These are phyloP conservation scores for Scedosporium minutisporum DNA, from an alignment of 2,329 filamentous ascomycete species.

Conservation along the genomic window DNA sequence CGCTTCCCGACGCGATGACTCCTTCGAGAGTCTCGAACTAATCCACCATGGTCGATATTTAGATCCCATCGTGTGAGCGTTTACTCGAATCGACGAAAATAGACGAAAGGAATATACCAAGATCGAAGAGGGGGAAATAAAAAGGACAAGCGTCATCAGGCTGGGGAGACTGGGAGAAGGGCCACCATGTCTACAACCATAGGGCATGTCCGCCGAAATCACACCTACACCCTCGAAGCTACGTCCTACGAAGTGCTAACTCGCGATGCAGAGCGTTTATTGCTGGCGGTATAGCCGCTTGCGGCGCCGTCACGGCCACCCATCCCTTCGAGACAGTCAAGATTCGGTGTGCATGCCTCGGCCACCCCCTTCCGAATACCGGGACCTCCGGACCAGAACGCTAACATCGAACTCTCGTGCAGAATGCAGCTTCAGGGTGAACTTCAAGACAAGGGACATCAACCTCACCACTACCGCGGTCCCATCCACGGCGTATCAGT, in stretches of 20 bases:
- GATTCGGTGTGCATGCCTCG: slow-evolving; percentile 61
- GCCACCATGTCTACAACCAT: slow-evolving; percentile 41
- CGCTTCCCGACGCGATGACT: background rate
- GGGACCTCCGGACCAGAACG: background rate
- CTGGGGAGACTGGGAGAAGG: slow-evolving; percentile 8
- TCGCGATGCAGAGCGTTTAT: slow-evolving; percentile 62
- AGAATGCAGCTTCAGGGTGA: slow-evolving; percentile 96
- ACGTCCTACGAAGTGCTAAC: background rate
- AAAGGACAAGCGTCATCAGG: slow-evolving; percentile 2
- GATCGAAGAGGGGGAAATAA: background rate
- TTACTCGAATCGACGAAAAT: background rate
- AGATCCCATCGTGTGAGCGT: background rate
- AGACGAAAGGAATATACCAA: background rate
- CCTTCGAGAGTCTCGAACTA: background rate
- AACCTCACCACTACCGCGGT: slow-evolving; percentile 80
- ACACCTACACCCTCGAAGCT: background rate
- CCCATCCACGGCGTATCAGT: slow-evolving; percentile 85
- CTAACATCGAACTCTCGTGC: slow-evolving; percentile 7
- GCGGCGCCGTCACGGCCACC: slow-evolving; percentile 92
- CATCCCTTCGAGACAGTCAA: slow-evolving; percentile 99
- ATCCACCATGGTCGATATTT: background rate
- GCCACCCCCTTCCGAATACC: background rate
- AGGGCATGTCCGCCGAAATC: slow-evolving; percentile 22
- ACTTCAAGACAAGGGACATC: slow-evolving; percentile 75
- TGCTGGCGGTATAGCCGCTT: slow-evolving; percentile 91